These are phyloP conservation scores for Anthoceros angustus DNA, from an alignment of 225 moss, liverwort and hornwort genomes.

Conservation along the genomic window DNA sequence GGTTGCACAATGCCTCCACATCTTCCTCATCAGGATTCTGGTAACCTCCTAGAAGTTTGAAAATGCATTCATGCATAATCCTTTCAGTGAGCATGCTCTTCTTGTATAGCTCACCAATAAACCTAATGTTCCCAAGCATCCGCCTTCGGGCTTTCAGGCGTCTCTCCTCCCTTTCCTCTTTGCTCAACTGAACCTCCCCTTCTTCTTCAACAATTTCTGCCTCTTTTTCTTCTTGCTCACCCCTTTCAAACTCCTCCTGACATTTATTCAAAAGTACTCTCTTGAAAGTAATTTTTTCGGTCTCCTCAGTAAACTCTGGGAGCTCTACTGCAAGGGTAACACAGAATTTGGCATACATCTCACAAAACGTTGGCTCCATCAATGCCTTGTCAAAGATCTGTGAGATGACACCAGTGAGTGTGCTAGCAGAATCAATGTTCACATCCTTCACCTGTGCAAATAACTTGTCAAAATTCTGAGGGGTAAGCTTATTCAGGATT, in stretches of 20 bases:
- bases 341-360: slow-evolving; percentile 95
- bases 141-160: slow-evolving; percentile 69
- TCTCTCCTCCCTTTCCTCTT: slow-evolving; percentile 67
- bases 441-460: slow-evolving; percentile 82
- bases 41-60: slow-evolving; percentile 72
- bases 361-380: slow-evolving; percentile 95
- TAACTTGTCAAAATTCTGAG: slow-evolving; percentile 94
- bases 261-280: slow-evolving; percentile 88
- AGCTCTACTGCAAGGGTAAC: slow-evolving; percentile 71
- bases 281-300: slow-evolving; percentile 85
- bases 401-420: slow-evolving; percentile 89
- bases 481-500: slow-evolving; percentile 88
- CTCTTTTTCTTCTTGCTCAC: slow-evolving; percentile 78
- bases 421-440: slow-evolving; percentile 71
- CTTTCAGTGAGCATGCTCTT: slow-evolving; percentile 91
- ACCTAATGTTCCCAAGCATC: slow-evolving; percentile 90
- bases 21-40: slow-evolving; percentile 96
- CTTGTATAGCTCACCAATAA: slow-evolving; percentile 95
- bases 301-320: slow-evolving; percentile 75
- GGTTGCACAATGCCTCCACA: slow-evolving; percentile 93
- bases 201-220: slow-evolving; percentile 85
- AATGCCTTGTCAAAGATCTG: slow-evolving; percentile 96
- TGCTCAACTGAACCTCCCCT: slow-evolving; percentile 66
- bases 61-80: slow-evolving; percentile 98
- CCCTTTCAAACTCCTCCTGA: slow-evolving; percentile 92